Evolutionary conservation across 108 stramenopile genomes (phyloP).

Genomic region (Aureococcus anophagefferens): DNA sequence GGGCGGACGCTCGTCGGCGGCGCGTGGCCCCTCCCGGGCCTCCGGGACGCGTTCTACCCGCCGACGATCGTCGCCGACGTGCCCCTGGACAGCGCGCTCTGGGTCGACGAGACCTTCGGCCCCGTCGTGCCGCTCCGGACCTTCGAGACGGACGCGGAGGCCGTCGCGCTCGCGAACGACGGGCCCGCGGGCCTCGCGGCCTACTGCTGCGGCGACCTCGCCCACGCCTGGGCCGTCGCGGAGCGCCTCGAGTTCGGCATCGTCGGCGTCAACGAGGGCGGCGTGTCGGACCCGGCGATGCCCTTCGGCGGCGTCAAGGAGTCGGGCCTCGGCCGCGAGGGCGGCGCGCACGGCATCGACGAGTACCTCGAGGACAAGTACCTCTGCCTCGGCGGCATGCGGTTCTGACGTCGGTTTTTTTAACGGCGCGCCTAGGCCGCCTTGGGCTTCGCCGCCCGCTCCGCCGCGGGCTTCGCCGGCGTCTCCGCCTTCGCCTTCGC

Average conservation of each 20-base stretch:
- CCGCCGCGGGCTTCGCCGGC: too few relatives aligned
- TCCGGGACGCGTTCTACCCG: slow-evolving; percentile 59
- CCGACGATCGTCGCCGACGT: slow-evolving; percentile 80
- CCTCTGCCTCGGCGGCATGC: slow-evolving; percentile 25
- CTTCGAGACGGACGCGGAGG: slow-evolving; percentile 46
- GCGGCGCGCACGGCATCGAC: slow-evolving; percentile 68
- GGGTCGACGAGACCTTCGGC: slow-evolving; percentile 67
- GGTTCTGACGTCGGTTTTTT: too few relatives aligned
- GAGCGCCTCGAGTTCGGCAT: slow-evolving; percentile 58
- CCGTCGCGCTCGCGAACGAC: slow-evolving; percentile 35
- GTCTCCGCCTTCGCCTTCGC: too few relatives aligned
- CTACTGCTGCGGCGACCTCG: slow-evolving; percentile 35
- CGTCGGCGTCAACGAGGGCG: slow-evolving; percentile 85
- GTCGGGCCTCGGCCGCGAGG: slow-evolving; percentile 93
- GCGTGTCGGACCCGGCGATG: slow-evolving; percentile 57
- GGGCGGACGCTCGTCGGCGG: slow-evolving; percentile 64
- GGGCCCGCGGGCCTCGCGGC: slow-evolving; percentile 39
- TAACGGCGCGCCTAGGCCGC: too few relatives aligned
- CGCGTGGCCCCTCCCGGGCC: slow-evolving; percentile 17
- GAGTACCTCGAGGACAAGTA: slow-evolving; percentile 90
- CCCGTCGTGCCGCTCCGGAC: slow-evolving; percentile 37
- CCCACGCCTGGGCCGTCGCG: slow-evolving; percentile 25
- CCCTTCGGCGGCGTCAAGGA: slow-evolving; percentile 96
- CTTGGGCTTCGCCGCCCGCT: too few relatives aligned
- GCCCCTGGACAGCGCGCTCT: slow-evolving; percentile 43